Percentiles rank a stretch among this genome's conserved stretches.
Conservation (phyloP, 805 yeast species). For the Ogataea neopini region DNA sequence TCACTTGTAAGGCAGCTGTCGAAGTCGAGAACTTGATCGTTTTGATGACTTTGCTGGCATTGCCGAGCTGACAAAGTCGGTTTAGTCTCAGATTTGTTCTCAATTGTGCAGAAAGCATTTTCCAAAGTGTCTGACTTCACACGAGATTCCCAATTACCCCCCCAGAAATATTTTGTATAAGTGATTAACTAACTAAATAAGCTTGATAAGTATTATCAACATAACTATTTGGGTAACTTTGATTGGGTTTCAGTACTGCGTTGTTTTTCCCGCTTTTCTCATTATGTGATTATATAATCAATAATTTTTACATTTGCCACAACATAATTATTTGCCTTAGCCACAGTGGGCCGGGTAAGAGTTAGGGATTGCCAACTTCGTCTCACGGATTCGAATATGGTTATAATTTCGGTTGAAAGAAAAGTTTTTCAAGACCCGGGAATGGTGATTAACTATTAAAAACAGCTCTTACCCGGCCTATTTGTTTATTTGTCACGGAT, state of each 20-base stretch:
- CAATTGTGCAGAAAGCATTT: constrained; percentile 13
- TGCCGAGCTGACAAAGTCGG: constrained; percentile 9
- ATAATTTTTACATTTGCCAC: neutral
- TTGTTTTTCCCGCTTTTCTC: neutral
- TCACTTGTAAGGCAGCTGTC: neutral
- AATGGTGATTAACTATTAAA: too few species aligned
- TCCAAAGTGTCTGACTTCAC: neutral
- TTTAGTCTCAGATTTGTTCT: constrained; percentile 7
- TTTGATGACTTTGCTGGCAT: constrained; percentile 1
- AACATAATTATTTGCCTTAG: neutral
- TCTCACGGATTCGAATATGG: neutral
- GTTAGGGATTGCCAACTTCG: neutral
- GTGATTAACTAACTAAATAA: too few species aligned
- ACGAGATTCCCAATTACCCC: neutral
- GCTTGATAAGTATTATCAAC: neutral
- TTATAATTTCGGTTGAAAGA: neutral
- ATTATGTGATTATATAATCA: neutral
- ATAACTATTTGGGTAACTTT: constrained; percentile 9
- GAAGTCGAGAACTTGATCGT: constrained; percentile 7
- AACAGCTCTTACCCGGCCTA: constrained; percentile 3
- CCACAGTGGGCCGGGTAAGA: neutral
- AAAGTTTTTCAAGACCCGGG: neutral
- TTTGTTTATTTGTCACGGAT: neutral
- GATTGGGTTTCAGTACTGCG: constrained; percentile 13
- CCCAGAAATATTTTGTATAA: neutral